Percentiles rank a stretch among this genome's conserved stretches.
Evolutionary conservation across 129 eudicot genomes (phyloP).

Genomic region (sunflower (Helianthus annuus)): DNA sequence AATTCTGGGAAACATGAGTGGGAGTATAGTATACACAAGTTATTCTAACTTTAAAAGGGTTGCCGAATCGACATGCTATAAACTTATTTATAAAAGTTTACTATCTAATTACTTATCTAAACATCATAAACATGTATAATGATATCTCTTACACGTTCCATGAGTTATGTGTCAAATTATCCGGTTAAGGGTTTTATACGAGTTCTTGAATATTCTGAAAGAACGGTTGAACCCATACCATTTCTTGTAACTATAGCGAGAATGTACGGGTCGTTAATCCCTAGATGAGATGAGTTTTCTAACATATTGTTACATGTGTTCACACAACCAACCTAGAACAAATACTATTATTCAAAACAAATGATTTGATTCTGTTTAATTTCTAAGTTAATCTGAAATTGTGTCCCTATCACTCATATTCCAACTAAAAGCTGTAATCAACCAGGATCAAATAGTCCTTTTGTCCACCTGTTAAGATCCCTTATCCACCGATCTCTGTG

Average conservation of each 20-base stretch:
- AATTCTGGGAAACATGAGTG: too few species aligned
- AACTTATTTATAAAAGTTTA: too few species aligned
- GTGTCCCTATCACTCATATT: slow-evolving; percentile 14
- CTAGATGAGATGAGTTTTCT: not conserved
- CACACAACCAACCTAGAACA: not conserved
- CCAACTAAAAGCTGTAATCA: slow-evolving; percentile 9
- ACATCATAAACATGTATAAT: too few species aligned
- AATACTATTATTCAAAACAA: slow-evolving; percentile 7
- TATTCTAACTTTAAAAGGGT: too few species aligned
- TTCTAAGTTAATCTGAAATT: slow-evolving; percentile 4
- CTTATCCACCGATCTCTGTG: not conserved
- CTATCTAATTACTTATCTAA: too few species aligned
- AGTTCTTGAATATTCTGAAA: too few species aligned
- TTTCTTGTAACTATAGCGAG: too few species aligned
- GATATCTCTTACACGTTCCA: not conserved
- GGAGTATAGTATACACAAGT: too few species aligned
- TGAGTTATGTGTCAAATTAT: not conserved
- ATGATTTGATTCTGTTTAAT: slow-evolving; percentile 1
- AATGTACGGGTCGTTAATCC: too few species aligned
- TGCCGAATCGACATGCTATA: too few species aligned
- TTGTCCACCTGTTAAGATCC: slow-evolving; percentile 11
- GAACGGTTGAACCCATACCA: too few species aligned
- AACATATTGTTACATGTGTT: not conserved
- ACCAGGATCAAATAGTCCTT: slow-evolving; percentile 8
- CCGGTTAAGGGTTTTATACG: not conserved